A percentile compares a stretch with the other conserved stretches of the same genome.
These are phyloP conservation scores for Pascua sp. DNA, from an alignment of 1,284 basidiomycete genomes.

Conservation along the genomic window DNA sequence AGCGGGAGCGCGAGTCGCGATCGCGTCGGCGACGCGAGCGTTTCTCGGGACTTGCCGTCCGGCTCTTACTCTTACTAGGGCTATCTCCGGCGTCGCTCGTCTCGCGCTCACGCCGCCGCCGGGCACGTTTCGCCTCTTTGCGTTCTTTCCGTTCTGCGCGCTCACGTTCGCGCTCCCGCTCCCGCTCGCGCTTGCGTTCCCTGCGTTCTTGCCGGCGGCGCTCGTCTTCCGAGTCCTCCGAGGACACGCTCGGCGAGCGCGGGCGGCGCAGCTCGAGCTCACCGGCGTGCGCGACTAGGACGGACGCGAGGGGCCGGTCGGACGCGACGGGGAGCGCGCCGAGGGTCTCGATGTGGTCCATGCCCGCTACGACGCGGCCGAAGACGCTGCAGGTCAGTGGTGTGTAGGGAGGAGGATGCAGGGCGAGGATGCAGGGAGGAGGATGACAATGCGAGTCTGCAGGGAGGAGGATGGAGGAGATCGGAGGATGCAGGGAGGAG, in stretches of 20 bases:
- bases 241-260: conserved; percentile 8
- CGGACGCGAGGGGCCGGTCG: conserved; percentile 63
- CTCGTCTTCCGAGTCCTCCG: conserved; percentile 8
- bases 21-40: too few relatives aligned
- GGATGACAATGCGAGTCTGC: too few relatives aligned
- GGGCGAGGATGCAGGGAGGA: too few relatives aligned
- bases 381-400: conserved; percentile 38
- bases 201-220: conserved; percentile 13
- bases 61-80: conserved; percentile 2
- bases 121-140: conserved; percentile 12
- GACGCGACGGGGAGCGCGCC: conserved; percentile 48
- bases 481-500: too few relatives aligned
- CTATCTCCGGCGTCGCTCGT: conserved; percentile 11
- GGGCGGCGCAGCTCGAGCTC: conserved; percentile 70
- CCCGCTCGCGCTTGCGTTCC: background rate
- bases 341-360: conserved; percentile 51
- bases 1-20: conserved; percentile 7
- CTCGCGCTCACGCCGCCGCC: conserved; percentile 12
- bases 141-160: conserved; percentile 9
- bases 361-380: conserved; percentile 52
- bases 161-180: conserved; percentile 1
- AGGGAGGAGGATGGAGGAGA: too few relatives aligned
- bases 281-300: conserved; percentile 75
- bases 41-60: conserved; percentile 2
- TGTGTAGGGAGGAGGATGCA: background rate